Conservation (phyloP, 345 rosid genomes). For the Bruguiera gymnorhiza region DNA sequence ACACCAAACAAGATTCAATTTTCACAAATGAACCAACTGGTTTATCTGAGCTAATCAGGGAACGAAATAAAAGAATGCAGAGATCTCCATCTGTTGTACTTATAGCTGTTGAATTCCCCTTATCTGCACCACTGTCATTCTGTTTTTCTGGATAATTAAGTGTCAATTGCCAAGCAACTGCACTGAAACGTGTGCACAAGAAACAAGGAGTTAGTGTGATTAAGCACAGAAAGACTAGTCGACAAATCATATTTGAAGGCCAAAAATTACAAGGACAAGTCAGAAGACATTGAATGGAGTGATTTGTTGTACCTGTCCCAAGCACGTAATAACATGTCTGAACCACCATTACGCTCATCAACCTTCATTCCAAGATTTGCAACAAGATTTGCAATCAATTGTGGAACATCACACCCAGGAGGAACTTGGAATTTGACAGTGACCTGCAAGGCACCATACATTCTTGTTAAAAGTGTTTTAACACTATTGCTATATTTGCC, state of each 20-base stretch:
- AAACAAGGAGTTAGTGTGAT: constrained; percentile 2
- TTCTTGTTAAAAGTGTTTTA: constrained; percentile 3
- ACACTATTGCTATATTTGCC: neutral
- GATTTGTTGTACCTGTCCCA: constrained; percentile 69
- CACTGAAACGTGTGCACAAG: constrained; percentile 43
- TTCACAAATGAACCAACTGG: constrained; percentile 42
- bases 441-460: constrained; percentile 40
- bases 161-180: constrained; percentile 88
- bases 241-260: neutral
- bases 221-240: neutral
- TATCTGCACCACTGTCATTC: constrained; percentile 34
- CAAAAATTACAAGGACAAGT: neutral
- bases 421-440: constrained; percentile 82
- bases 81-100: constrained; percentile 45
- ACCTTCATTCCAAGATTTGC: constrained; percentile 68
- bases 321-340: constrained; percentile 76
- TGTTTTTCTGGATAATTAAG: constrained; percentile 50
- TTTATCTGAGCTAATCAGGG: constrained; percentile 71
- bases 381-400: constrained; percentile 74
- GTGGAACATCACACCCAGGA: constrained; percentile 64
- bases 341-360: constrained; percentile 68
- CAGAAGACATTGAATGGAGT: neutral
- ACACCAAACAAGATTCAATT: constrained; percentile 2
- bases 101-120: constrained; percentile 23
- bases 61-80: constrained; percentile 72